phyloP scores from a whole-genome alignment of 148 eudicot genomes.

The Diospyros kaki region DNA sequence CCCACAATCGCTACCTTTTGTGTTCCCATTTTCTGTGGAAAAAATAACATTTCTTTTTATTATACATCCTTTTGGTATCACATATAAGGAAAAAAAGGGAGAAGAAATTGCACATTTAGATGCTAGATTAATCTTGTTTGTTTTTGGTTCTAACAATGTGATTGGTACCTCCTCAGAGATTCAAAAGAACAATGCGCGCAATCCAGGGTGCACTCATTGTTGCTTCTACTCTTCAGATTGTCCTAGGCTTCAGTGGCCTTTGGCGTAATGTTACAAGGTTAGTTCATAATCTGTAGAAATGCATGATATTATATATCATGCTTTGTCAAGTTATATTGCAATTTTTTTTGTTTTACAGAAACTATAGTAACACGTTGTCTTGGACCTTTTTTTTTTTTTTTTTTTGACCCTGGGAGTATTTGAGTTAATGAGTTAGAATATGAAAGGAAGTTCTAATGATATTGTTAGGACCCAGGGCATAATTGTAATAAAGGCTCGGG shows the following conservation, averaged over 20 bases:
- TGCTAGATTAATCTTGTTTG: background rate
- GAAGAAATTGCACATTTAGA: constrained; percentile 11
- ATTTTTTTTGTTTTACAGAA: background rate
- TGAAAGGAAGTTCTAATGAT: background rate
- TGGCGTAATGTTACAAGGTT: constrained; percentile 96
- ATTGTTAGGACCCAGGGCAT: no score
- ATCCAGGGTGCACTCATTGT: constrained; percentile 94
- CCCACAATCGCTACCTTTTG: no score
- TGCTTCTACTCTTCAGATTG: constrained; percentile 92
- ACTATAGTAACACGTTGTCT: background rate
- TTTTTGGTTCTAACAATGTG: constrained; percentile 6
- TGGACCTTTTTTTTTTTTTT: background rate
- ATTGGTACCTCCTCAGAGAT: constrained; percentile 45
- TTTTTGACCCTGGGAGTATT: background rate
- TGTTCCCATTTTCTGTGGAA: background rate
- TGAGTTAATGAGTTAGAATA: background rate
- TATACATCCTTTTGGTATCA: background rate
- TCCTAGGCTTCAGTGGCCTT: constrained; percentile 96
- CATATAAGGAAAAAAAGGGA: constrained; percentile 1
- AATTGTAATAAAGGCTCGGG: no score
- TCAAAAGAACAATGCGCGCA: constrained; percentile 75
- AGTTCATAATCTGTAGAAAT: constrained; percentile 9
- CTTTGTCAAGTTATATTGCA: background rate
- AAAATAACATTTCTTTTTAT: background rate
- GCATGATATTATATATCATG: background rate